Base-by-base conservation (phyloP, 2,329 filamentous ascomycete genomes). In the Arthrobotrys conoides region DNA sequence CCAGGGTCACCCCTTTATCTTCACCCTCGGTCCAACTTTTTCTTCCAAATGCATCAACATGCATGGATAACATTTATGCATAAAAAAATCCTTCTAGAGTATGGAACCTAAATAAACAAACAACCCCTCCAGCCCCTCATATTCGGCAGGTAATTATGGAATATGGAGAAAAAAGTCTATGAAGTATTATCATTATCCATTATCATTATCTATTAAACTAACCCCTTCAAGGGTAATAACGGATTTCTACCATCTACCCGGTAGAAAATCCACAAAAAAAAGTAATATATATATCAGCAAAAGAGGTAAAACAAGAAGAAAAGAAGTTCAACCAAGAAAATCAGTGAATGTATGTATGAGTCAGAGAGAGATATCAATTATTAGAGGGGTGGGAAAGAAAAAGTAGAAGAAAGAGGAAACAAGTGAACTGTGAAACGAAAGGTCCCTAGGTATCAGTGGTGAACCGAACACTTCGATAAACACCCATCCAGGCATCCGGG, bases 161-260 rank as follows among this genome's bases (percentile, higher is more conserved):
- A 4, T 46, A 1, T 46, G 16, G 41, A n/a, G n/a, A 46, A 46
- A 46, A 16, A 33, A 65, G 14, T 30, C n/a, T 30, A 30, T 36
- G 1, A 33, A 16, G 18, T 49, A 49, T 65, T 49, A 65, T 65
- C 61, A 51, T 51, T 65, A 65, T 65, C 38, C 61, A 51, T 51
- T 65, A 65, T 48, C 61, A 51, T 65, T 51, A 65, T 33, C 41
- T 65, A 49, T 48, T 48, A 65, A 1, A 49, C 22, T 49, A n/a
- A n/a, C 24, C 30, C 48, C 48, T 22, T 51, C 48, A 51, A 59
- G 53, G 33, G 53, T 30, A 22, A 51, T 24, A 51, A 24, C 27
- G 27, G 16, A 16, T 16, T 18, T 38, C 53, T 22, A 38, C 53
- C 53, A 36, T 59, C 6, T 55, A 55, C 8, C 8, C 51, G 53